Base-by-base conservation (phyloP, 1,284 basidiomycete genomes). In the Puccinia horiana region DNA sequence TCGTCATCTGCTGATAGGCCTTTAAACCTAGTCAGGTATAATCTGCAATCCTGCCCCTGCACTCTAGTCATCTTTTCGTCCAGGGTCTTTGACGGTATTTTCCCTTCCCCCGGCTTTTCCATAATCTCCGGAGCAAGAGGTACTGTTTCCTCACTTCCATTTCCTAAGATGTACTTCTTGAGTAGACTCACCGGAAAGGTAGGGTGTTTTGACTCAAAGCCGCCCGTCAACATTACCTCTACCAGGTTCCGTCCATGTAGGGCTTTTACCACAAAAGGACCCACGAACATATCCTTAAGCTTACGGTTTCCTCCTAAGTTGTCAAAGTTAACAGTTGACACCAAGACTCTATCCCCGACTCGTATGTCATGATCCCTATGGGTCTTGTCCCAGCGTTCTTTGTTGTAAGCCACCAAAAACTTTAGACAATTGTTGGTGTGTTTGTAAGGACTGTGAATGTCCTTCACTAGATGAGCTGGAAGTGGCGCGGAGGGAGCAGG, bases 321-420 rank as follows among this genome's bases (percentile, higher is more conserved):
- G 5, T 69, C 8, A n/a, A 37, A 69, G 35, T 69, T 69, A 37
- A 69, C 42, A 37, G 65, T 69, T 6, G 65, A 69, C 6, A 69
- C 42, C 23, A 69, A 35, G 16, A 69, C 65, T n/a, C 23, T 69
- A 23, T 69, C 65, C 16, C 65, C 65, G 5, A 69, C 65, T 69
- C 29, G 32, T 6, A 69, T 37, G 35, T 44, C 35, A 37, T 6
- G 29, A 8, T 37, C 42, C 23, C 29, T 69, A 44, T 69, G 65
- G 23, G n/a, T 37, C 42, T 69, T 69, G 35, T 69, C 65, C 65
- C 65, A 69, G n/a, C 65, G 8, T 26, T 69, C 11, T 23, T 69
- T 69, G 23, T 54, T 73, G n/a, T 47, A 73, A 20, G 37, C 20
- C 42, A 73, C 49, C 8, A 23, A 29, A n/a, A 18, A 1, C 18